These are phyloP conservation scores for Pythium plurisporium DNA, from an alignment of 352 stramenopile genomes.

Conservation along the genomic window DNA sequence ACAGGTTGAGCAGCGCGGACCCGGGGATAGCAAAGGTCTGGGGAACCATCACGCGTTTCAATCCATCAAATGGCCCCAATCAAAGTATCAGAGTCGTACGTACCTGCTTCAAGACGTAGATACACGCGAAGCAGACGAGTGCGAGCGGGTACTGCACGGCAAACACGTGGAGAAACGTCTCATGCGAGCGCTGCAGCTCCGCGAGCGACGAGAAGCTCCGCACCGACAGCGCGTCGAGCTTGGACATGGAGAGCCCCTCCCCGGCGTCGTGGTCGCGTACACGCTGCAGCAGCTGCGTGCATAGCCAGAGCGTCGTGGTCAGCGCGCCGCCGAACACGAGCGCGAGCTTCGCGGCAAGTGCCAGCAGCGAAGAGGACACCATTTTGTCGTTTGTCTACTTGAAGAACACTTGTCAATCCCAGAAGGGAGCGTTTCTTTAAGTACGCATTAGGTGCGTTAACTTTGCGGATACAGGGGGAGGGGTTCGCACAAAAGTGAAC, in stretches of 20 bases:
- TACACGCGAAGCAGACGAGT: slow-evolving; percentile 57
- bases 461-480: no score
- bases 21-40: slow-evolving; percentile 83
- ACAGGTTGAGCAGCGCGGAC: slow-evolving; percentile 70
- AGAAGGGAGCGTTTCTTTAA: background rate
- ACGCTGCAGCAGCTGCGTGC: slow-evolving; percentile 34
- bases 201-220: slow-evolving; percentile 57
- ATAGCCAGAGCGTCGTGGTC: slow-evolving; percentile 32
- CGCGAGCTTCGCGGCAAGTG: slow-evolving; percentile 30
- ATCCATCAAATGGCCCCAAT: no score
- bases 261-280: slow-evolving; percentile 43
- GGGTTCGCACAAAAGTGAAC: background rate
- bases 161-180: slow-evolving; percentile 57
- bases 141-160: slow-evolving; percentile 54
- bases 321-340: slow-evolving; percentile 39
- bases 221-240: slow-evolving; percentile 49
- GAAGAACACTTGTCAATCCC: background rate
- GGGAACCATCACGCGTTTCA: no score
- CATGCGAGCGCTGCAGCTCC: slow-evolving; percentile 56
- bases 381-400: background rate
- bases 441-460: background rate
- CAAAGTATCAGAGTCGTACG: no score
- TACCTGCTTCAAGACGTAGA: slow-evolving; percentile 84
- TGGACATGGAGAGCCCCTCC: slow-evolving; percentile 35
- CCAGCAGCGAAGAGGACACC: background rate